These are phyloP conservation scores for Bombardia bombarda DNA, from an alignment of 495 filamentous ascomycete species.

Conservation along the genomic window DNA sequence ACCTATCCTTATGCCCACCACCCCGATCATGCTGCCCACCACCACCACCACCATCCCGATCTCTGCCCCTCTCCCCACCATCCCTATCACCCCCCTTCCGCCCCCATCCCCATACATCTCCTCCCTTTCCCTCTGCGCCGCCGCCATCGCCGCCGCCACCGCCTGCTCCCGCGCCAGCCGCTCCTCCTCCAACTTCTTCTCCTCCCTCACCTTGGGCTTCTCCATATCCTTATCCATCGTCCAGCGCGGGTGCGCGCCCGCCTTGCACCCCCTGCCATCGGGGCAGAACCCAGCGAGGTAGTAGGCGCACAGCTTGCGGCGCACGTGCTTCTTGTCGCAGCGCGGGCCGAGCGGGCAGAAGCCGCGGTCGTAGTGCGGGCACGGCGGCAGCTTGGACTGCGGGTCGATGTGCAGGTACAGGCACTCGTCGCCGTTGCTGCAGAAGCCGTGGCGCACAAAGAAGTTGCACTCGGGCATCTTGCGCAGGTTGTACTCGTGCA, in stretches of 20 bases:
- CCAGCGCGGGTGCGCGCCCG: constrained; percentile 78
- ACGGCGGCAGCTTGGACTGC: constrained; percentile 68
- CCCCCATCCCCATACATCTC: constrained; percentile 2
- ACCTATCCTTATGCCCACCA: constrained; percentile 28
- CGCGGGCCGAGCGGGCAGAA: constrained; percentile 85
- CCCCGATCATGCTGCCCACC: constrained; percentile 17
- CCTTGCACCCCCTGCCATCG: constrained; percentile 58
- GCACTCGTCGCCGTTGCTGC: constrained; percentile 93
- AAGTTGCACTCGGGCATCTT: constrained; percentile 97
- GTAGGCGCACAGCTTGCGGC: constrained; percentile 67
- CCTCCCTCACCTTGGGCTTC: constrained; percentile 57
- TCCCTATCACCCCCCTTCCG: constrained; percentile 10
- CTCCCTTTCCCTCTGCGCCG: background rate
- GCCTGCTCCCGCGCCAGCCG: constrained; percentile 31
- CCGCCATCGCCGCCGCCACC: constrained; percentile 10
- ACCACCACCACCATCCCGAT: constrained; percentile 15
- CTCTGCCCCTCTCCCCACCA: constrained; percentile 4
- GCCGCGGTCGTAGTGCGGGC: constrained; percentile 90
- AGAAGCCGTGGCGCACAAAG: constrained; percentile 82
- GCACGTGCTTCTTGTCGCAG: constrained; percentile 80
- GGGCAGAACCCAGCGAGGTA: constrained; percentile 95
- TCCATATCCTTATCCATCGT: constrained; percentile 52
- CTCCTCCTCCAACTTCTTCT: constrained; percentile 46
- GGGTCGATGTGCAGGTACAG: constrained; percentile 92
- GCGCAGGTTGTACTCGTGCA: constrained; percentile 96